A percentile compares a stretch with the other conserved stretches of the same genome.
Conservation (phyloP, 345 rosid genomes). For the Erucastrum elatum region DNA sequence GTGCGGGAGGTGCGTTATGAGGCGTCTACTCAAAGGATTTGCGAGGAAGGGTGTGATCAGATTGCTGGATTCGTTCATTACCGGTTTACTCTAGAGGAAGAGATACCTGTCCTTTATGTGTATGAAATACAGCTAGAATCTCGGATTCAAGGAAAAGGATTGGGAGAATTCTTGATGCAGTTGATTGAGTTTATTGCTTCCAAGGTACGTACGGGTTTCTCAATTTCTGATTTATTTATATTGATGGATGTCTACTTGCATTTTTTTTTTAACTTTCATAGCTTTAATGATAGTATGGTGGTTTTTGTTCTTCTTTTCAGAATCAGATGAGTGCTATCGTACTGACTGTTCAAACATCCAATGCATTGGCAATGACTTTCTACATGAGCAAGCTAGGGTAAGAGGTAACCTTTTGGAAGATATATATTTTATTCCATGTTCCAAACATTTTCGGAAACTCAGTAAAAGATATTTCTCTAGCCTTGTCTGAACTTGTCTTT, state of each 20-base stretch:
- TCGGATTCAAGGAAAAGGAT: slow-evolving; percentile 67
- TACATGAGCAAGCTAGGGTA: slow-evolving; percentile 82
- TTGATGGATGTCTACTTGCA: neutral
- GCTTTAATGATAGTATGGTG: slow-evolving; percentile 11
- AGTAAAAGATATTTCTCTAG: neutral
- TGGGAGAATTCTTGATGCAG: slow-evolving; percentile 86
- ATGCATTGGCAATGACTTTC: slow-evolving; percentile 70
- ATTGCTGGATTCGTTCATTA: slow-evolving; percentile 78
- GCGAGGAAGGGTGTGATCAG: slow-evolving; percentile 31
- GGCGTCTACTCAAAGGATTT: slow-evolving; percentile 7
- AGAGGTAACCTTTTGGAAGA: slow-evolving; percentile 29
- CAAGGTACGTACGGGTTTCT: slow-evolving; percentile 47
- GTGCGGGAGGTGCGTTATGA: slow-evolving; percentile 42
- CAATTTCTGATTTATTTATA: neutral
- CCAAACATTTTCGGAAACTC: neutral
- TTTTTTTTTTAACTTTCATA: slow-evolving; percentile 8
- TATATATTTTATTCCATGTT: slow-evolving; percentile 10
- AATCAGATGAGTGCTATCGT: slow-evolving; percentile 70
- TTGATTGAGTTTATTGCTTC: slow-evolving; percentile 77
- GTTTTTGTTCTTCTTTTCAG: slow-evolving; percentile 43
- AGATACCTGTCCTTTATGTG: slow-evolving; percentile 75
- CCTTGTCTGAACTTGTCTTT: slow-evolving; percentile 6
- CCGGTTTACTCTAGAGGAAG: slow-evolving; percentile 83
- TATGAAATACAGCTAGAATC: slow-evolving; percentile 85
- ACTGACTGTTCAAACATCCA: slow-evolving; percentile 83